Conservation (phyloP, 2,329 filamentous ascomycete species). For the Colletotrichum spaethianum region DNA sequence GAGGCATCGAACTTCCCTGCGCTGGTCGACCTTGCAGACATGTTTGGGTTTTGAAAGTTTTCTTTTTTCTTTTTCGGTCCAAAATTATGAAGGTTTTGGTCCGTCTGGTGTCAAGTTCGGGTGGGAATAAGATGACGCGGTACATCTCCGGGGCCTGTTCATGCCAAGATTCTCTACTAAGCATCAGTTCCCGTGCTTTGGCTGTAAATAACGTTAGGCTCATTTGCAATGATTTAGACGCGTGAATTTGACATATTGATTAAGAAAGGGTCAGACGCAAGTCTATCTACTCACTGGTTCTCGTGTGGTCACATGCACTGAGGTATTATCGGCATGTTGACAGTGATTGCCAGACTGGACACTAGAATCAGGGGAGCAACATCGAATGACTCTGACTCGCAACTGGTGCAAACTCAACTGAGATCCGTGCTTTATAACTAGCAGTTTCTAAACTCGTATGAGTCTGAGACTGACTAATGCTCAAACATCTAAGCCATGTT, state of each 20-base stretch:
- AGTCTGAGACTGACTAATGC: not conserved
- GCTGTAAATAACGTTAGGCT: not conserved
- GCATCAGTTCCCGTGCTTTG: not conserved
- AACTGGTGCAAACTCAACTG: too few relatives aligned
- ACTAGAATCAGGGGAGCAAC: too few relatives aligned
- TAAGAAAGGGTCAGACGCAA: too few relatives aligned
- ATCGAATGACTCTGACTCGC: not conserved
- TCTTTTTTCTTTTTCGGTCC: not conserved
- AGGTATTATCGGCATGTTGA: too few relatives aligned
- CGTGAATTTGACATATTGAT: too few relatives aligned
- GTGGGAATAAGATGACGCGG: not conserved
- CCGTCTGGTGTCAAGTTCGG: not conserved
- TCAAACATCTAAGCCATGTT: not conserved
- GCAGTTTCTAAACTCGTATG: not conserved
- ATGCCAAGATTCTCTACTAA: not conserved
- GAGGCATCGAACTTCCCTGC: not conserved
- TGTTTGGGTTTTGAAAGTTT: not conserved
- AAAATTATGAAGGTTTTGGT: not conserved
- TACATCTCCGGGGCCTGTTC: not conserved
- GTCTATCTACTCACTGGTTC: too few relatives aligned
- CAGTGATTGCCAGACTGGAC: too few relatives aligned
- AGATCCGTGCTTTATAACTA: too few relatives aligned
- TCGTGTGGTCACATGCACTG: too few relatives aligned
- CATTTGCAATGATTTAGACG: not conserved
- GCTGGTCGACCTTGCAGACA: not conserved